Base-by-base conservation (phyloP, 108 stramenopile genomes). In the Skeletonema costatum region DNA sequence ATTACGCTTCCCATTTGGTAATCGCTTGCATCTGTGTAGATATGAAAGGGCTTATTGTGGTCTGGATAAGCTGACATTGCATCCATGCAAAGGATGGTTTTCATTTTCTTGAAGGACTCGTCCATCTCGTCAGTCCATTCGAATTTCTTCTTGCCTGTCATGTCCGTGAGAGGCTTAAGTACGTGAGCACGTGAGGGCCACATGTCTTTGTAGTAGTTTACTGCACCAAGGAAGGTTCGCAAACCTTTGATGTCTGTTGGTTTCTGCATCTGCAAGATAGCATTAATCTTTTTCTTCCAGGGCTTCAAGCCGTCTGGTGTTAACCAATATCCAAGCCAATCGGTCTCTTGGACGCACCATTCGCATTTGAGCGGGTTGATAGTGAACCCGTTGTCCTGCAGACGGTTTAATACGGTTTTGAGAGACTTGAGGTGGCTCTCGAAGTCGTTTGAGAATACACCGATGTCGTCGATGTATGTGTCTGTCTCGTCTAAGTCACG, bases 271-370 rank as follows among this genome's bases (percentile, higher is more conserved):
- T 66, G 50, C 8, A 80, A 38, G 2, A 88, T 70, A 5, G 83
- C 82, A 44, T 86, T 50, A 61, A 85, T 58, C 41, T 83, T 86
- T 58, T 89, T 87, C 13, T 70, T 44, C 80, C 85, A 87, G 0
- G 86, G 85, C 42, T 84, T 85, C 4, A 87, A 11, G 14, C 85
- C 78, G 13, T 32, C 62, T 14, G 86, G 85, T 11, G 87, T 87
- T 13, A 90, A 39, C 84, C 86, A 87, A 62, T 87, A 84, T 1
- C 89, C 87, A 2, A 89, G 83, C 73, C 78, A 89, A n/a, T 89
- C 86, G 9, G 85, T 78, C 68, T 87, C 86, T 50, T 85, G 68
- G n/a, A 86, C 77, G 11, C 32, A 74, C 77, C 83, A 87, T 75
- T 87, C 81, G 59, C 84, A 88, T 64, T 90, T 88, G 21, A 84